Conservation (phyloP, 225 moss, liverwort and hornwort genomes). For the Pleurozium schreberi region DNA sequence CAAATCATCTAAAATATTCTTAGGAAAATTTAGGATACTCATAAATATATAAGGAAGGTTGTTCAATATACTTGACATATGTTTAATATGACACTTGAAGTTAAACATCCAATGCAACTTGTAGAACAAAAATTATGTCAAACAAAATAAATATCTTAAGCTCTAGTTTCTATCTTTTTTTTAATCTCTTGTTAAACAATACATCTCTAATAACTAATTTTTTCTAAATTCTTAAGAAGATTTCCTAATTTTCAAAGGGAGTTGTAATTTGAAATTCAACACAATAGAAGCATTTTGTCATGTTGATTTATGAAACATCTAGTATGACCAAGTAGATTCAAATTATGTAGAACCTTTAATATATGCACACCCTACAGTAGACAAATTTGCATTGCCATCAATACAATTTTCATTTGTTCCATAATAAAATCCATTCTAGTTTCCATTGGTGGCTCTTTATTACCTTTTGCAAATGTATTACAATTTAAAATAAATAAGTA, state of each 20-base stretch:
- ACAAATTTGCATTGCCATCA: rapidly evolving
- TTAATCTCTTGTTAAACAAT: background rate
- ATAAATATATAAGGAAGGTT: background rate
- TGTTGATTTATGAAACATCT: background rate
- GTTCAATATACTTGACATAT: background rate
- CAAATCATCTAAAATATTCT: background rate
- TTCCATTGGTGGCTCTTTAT: too few species aligned
- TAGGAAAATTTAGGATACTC: rapidly evolving
- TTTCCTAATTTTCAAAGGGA: background rate
- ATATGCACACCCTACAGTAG: background rate
- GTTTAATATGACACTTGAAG: background rate
- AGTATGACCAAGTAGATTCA: background rate
- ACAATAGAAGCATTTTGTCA: background rate
- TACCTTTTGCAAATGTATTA: background rate
- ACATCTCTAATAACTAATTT: background rate
- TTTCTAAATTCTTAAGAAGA: background rate
- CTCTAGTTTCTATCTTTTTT: background rate
- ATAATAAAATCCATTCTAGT: background rate
- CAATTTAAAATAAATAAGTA: background rate
- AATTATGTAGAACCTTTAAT: background rate
- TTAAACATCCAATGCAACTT: background rate
- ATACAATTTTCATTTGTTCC: background rate
- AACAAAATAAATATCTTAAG: background rate
- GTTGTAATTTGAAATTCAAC: background rate
- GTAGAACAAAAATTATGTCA: background rate